Percentiles rank a stretch among this genome's conserved stretches.
Conservation (phyloP, 108 stramenopile genomes). For the Parietichytrium sp. region DNA sequence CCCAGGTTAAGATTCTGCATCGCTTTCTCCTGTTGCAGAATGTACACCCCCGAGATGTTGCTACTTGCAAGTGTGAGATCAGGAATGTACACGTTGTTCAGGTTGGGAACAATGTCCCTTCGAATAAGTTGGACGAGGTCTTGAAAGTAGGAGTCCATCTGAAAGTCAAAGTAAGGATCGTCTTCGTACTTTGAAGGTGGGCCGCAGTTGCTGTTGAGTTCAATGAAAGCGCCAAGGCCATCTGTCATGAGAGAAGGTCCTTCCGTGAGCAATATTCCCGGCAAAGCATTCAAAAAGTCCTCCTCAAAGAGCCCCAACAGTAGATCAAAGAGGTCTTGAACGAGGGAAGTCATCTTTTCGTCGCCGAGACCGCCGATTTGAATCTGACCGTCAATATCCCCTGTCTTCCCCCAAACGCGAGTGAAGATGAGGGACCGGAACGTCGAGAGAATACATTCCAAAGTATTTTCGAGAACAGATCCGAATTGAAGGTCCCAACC, state of each 20-base stretch:
- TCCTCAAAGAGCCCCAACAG: not conserved
- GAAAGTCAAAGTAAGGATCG: not conserved
- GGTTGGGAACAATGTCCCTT: not conserved
- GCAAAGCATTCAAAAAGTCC: not conserved
- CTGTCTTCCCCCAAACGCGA: not conserved
- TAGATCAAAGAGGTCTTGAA: not conserved
- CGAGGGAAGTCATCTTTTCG: not conserved
- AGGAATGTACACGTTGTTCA: not conserved
- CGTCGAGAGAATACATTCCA: not conserved
- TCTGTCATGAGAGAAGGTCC: not conserved
- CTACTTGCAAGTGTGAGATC: not conserved
- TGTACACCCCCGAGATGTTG: not conserved
- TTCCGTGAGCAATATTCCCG: not conserved
- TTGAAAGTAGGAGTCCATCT: constrained; percentile 11
- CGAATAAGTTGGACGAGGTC: not conserved
- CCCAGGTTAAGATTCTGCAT: not conserved
- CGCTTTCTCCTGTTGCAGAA: not conserved
- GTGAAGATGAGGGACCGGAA: not conserved
- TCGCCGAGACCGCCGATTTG: not conserved
- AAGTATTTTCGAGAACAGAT: constrained; percentile 23
- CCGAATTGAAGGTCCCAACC: constrained; percentile 32
- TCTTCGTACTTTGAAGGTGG: not conserved
- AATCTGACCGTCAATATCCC: not conserved
- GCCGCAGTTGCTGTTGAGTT: not conserved
- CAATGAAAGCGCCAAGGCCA: not conserved